Base-by-base conservation (phyloP, 768 basidiomycete species). In the Hygrophoropsis aurantiaca region DNA sequence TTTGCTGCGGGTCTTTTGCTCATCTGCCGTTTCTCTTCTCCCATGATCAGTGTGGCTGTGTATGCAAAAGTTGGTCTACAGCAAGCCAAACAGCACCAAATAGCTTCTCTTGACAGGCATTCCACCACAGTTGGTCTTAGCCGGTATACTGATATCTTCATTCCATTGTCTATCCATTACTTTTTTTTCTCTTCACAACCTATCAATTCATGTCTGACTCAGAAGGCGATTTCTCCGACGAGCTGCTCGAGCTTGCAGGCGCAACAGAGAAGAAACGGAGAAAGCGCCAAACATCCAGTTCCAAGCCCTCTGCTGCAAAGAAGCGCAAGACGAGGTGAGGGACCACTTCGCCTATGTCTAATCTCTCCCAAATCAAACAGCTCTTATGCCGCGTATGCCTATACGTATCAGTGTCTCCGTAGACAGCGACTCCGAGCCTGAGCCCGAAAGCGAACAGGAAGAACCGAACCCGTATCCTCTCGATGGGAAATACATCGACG, bases 401-500 rank as follows among this genome's bases (percentile, higher is more conserved):
- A 45, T 47, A 15, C 46, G 53, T 53, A 46, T 50, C 52, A 76
- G 73, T 40, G 64, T 65, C 50, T 70, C 69, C 11, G 72, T 77
- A 25, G 78, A 79, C 26, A 67, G 58, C 20, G 64, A 66, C 7
- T 82, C 84, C 15, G 81, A 78, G 26, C 70, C 74, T 33, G 77
- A 68, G 18, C 75, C 77, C 10, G 86, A 88, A 57, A 85, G 81
- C 50, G 87, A 88, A 56, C 75, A 73, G 42, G 80, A 79, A 46
- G 78, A 77, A 24, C 75, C 74, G 4, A 85, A 90, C 54, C 84
- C 84, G 3, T 98, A 91, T 62, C 94, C 93, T 0, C 70, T 97
- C 11, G 95, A 98, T 58, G 93, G 91, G 41, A 90, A 91, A 66
- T 98, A 90, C 61, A 79, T 78, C 49, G 85, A 97, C 59, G 91